Percentiles rank a stretch among this genome's conserved stretches.
phyloP scores from a whole-genome alignment of 805 yeast species.

The Blastobotrys terrestris region DNA sequence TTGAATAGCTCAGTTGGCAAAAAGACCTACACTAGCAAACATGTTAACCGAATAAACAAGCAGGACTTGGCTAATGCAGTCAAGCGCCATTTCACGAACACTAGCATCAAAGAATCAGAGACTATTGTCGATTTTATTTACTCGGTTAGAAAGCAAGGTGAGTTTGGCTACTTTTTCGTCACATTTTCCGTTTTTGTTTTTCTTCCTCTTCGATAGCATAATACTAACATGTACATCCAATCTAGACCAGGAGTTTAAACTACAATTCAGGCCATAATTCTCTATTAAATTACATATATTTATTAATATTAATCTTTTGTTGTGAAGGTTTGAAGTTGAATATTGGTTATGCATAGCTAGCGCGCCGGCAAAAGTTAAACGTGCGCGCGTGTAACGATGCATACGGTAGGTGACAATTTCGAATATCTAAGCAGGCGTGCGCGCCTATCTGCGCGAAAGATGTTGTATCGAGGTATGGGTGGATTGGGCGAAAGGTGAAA shows the following conservation, averaged over 20 bases:
- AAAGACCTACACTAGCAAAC: conserved; percentile 45
- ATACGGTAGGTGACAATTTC: not conserved
- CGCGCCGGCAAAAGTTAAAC: no score
- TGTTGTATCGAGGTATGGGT: no score
- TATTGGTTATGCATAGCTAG: no score
- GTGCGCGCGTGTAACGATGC: no score
- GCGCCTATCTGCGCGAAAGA: no score
- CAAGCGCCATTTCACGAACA: conserved; percentile 59
- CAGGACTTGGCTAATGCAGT: conserved; percentile 53
- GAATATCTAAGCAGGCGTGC: not conserved
- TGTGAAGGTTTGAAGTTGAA: no score
- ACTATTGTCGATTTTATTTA: conserved; percentile 83
- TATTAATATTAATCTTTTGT: no score
- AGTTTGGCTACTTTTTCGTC: no score
- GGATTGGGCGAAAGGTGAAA: no score
- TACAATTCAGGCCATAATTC: conserved; percentile 12
- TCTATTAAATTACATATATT: not conserved
- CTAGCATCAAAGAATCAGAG: conserved; percentile 71
- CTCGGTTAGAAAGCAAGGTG: conserved; percentile 66
- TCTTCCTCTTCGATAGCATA: conserved; percentile 17
- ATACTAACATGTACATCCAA: not conserved
- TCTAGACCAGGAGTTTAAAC: conserved; percentile 19
- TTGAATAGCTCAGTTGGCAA: conserved; percentile 68
- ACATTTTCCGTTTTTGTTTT: no score
- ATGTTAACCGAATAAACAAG: conserved; percentile 44